Conservation (phyloP, 305 asterid species). For the Caryopteris hybrid region DNA sequence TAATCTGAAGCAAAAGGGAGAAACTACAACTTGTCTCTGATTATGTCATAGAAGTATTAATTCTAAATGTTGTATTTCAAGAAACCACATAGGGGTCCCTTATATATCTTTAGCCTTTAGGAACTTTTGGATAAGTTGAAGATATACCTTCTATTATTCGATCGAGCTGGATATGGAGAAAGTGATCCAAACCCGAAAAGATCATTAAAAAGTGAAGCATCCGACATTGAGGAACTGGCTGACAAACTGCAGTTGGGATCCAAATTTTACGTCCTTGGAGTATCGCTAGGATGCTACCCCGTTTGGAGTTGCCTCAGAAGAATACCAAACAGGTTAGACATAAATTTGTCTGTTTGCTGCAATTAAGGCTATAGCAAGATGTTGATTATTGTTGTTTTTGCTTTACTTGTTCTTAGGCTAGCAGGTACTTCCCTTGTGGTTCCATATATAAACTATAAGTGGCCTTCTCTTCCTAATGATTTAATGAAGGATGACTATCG, state of each 20-base stretch:
- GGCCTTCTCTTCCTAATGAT: conserved; percentile 76
- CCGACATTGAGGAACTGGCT: conserved; percentile 83
- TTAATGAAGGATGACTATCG: conserved; percentile 70
- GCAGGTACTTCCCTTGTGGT: conserved; percentile 81
- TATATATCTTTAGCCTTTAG: conserved; percentile 40
- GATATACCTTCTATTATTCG: conserved; percentile 59
- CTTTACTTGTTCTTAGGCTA: conserved; percentile 45
- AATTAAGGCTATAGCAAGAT: not conserved
- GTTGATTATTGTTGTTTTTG: conserved; percentile 3
- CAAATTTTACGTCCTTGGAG: conserved; percentile 70
- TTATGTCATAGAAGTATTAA: not conserved
- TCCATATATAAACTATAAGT: conserved; percentile 75
- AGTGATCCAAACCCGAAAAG: conserved; percentile 86
- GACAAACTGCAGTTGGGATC: conserved; percentile 68
- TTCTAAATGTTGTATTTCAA: not conserved
- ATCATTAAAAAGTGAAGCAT: conserved; percentile 69
- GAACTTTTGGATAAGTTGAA: conserved; percentile 63
- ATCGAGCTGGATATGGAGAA: conserved; percentile 94
- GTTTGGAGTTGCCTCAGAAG: conserved; percentile 80
- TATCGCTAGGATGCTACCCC: conserved; percentile 82
- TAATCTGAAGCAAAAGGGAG: not conserved
- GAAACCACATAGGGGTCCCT: conserved; percentile 21
- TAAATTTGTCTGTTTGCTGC: not conserved
- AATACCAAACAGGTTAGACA: conserved; percentile 57
- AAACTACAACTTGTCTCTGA: not conserved